Evolutionary conservation across 2,329 filamentous ascomycete genomes (phyloP).

Genomic region (Thielaviopsis ethacetica): DNA sequence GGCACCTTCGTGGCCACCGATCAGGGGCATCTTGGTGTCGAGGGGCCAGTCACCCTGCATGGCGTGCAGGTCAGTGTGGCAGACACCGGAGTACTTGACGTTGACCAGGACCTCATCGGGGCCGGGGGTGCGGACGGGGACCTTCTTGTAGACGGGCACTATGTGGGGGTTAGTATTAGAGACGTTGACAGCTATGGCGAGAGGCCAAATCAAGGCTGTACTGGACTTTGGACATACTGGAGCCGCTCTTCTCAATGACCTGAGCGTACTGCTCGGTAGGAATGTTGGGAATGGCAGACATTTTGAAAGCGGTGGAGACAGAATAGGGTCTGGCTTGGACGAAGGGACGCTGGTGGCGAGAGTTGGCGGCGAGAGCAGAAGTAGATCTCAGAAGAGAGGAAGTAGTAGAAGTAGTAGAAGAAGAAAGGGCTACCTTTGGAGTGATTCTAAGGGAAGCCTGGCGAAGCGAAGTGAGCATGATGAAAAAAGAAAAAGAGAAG

Average conservation of each 20-base stretch:
- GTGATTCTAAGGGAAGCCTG: constrained; percentile 3
- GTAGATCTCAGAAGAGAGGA: background rate
- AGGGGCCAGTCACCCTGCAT: constrained; percentile 85
- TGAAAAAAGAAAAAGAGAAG: constrained; percentile 2
- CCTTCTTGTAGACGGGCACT: constrained; percentile 60
- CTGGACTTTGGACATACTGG: constrained; percentile 30
- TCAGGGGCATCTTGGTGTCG: constrained; percentile 63
- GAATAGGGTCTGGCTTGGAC: background rate
- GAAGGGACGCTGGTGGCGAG: background rate
- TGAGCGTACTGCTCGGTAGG: constrained; percentile 83
- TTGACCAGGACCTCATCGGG: constrained; percentile 86
- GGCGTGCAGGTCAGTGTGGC: constrained; percentile 70
- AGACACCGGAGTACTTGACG: constrained; percentile 79
- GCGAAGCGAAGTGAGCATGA: constrained; percentile 3
- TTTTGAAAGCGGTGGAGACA: constrained; percentile 15
- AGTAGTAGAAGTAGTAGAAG: constrained; percentile 2
- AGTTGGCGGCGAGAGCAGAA: background rate
- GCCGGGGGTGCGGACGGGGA: constrained; percentile 64
- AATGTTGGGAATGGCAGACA: constrained; percentile 29
- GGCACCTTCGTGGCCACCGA: constrained; percentile 68
- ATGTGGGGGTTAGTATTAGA: background rate
- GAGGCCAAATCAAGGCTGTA: background rate
- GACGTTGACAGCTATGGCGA: background rate
- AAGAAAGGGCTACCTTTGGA: background rate
- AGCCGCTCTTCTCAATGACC: constrained; percentile 69